Base-by-base conservation (phyloP, 179 eudicot genomes). In the Patellifolia procumbens region DNA sequence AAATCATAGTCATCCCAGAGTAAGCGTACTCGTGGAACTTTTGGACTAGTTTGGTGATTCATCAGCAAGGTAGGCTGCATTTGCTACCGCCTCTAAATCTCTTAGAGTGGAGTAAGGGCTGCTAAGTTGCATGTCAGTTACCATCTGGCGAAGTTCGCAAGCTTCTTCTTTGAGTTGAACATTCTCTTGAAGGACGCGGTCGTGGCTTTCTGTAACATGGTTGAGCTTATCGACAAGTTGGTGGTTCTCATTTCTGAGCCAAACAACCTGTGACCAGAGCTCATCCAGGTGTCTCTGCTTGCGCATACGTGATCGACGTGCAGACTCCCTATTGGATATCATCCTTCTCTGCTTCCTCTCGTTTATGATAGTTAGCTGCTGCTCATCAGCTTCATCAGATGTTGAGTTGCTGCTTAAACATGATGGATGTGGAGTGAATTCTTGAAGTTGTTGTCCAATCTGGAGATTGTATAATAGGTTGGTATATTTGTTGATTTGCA, bases 271-370 rank as follows among this genome's bases (percentile, higher is more conserved):
- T 4, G 97, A 91, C 97, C 97, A 91, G 5, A 95, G 97, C 81
- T 95, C 98, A 72, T 95, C 97, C 34, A 95, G 83, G 79, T 95
- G 99, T 84, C 82, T 90, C 79, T 95, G 99, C 83, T 95, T 95
- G 63, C 99, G 89, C 97, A 95, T 93, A 39, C 99, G 91, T 59
- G 98, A 95, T 59, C 99, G 77, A 28, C 99, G 91, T 28, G 99
- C 99, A 51, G 99, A 95, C 72, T 95, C 99, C 81, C 99, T 76
- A 83, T 95, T 95, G n/a, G 99, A 95, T 76, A 95, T 95, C 97
- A 93, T 95, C 76, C 99, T 89, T 78, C 99, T 85, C 72, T 90
- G 98, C 79, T 93, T 95, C 76, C 99, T 86, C 80, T 96, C 99
- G 24, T 93, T 90, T 55, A 96, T 93, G 70, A 96, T 79, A 63